Percentiles rank a stretch among this genome's conserved stretches.
Evolutionary conservation across 495 filamentous ascomycete species (phyloP).

Genomic region (Aspergillus sparsus): DNA sequence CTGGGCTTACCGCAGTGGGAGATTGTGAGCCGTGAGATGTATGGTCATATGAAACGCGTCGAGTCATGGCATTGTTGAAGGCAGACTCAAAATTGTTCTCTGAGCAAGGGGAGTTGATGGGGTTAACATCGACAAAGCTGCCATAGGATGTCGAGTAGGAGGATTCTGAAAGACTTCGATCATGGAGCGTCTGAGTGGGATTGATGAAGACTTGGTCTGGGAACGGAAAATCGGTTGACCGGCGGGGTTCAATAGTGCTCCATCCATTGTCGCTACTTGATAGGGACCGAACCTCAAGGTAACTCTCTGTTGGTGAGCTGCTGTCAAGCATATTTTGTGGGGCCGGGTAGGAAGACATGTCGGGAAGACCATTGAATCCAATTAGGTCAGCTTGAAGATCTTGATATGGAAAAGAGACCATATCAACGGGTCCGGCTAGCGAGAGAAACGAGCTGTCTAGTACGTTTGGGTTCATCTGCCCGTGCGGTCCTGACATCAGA

Average conservation of each 20-base stretch:
- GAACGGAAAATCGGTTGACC: slow-evolving; percentile 55
- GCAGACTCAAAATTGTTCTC: slow-evolving; percentile 67
- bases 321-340: slow-evolving; percentile 57
- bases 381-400: slow-evolving; percentile 65
- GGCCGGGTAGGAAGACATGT: slow-evolving; percentile 49
- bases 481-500: slow-evolving; percentile 68
- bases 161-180: slow-evolving; percentile 81
- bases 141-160: slow-evolving; percentile 73
- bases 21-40: slow-evolving; percentile 49
- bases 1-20: slow-evolving; percentile 63
- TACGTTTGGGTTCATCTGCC: slow-evolving; percentile 61
- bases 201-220: slow-evolving; percentile 72
- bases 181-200: slow-evolving; percentile 79
- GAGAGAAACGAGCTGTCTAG: slow-evolving; percentile 69
- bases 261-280: slow-evolving; percentile 85
- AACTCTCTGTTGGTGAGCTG: slow-evolving; percentile 80
- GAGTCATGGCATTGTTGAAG: slow-evolving; percentile 49
- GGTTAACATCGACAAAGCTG: slow-evolving; percentile 80
- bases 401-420: slow-evolving; percentile 72
- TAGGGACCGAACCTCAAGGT: slow-evolving; percentile 79
- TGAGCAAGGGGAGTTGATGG: slow-evolving; percentile 67
- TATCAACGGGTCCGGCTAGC: slow-evolving; percentile 63
- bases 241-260: slow-evolving; percentile 67
- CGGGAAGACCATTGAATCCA: slow-evolving; percentile 59
- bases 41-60: slow-evolving; percentile 39